Evolutionary conservation across 2,329 filamentous ascomycete genomes (phyloP), one percentile per base, ranked within the genome.

Genomic region (Rosellinia necatrix): DNA sequence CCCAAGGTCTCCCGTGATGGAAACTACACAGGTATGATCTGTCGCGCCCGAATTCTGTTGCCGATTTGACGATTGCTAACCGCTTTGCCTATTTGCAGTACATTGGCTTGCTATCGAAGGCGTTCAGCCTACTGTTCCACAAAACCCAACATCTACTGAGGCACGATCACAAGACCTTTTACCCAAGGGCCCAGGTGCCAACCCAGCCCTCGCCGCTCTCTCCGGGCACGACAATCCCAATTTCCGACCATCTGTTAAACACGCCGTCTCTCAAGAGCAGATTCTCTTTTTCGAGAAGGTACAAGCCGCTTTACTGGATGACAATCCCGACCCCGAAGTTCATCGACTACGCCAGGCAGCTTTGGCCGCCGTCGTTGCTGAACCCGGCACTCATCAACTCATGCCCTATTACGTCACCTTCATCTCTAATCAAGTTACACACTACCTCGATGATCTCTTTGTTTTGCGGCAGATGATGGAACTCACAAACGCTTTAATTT

Each of bases 51-150:
- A n/a, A 3, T 27, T 15, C 32, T 13, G 13, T 17, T 19, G 43
- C 6, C 12, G 9, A 8, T 4, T 32, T n/a, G 35, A 25, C 38
- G 24, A 27, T 56, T 58, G 10, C 47, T 66, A 49, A 48, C 25
- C 19, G 25, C 53, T 65, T 49, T 12, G 19, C 47, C 29, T 25
- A n/a, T 25, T 34, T 53, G 13, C 69, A 92, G 94, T 91, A 58
- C 94, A 99, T 75, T 99, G 94, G 93, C 86, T 97, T 59, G 92
- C 94, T 19, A 91, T 99, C 44, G 94, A 99, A 79, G 94, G 94
- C 56, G 94, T 97, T 24, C 93, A 99, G 71, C 94, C 94, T 2
- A 90, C 92, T 0, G 97, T 97, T 66, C 92, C 93, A 1, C 93
- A 97, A 73, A 99, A 99, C 72, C 94, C 94, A 6, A 94, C 92